Conservation (phyloP, 2,329 filamentous ascomycete species). For the Aureobasidium sp. region DNA sequence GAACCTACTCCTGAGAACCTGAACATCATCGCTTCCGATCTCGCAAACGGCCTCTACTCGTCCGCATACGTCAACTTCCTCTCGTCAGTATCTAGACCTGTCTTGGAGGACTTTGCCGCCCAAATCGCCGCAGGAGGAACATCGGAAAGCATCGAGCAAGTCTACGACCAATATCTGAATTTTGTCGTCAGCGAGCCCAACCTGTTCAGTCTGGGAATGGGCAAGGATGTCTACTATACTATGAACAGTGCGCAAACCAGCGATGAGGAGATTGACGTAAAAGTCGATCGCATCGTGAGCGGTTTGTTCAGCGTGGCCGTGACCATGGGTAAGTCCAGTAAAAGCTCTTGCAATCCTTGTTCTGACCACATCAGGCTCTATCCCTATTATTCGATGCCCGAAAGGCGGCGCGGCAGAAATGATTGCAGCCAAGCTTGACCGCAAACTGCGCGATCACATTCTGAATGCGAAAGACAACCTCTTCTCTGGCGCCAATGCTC, state of each 20-base stretch:
- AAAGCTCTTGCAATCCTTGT: neutral
- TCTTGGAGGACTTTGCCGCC: conserved; percentile 89
- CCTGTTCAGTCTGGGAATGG: conserved; percentile 87
- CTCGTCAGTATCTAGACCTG: conserved; percentile 78
- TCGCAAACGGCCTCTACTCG: conserved; percentile 80
- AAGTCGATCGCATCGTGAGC: conserved; percentile 86
- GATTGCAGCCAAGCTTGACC: conserved; percentile 87
- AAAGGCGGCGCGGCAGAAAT: conserved; percentile 89
- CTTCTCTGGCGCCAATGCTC: conserved; percentile 62
- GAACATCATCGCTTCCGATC: conserved; percentile 72
- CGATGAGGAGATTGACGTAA: conserved; percentile 78
- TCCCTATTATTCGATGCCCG: conserved; percentile 90
- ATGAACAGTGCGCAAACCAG: conserved; percentile 87
- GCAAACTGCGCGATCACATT: conserved; percentile 91
- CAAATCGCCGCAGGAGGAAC: conserved; percentile 79
- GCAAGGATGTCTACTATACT: conserved; percentile 91
- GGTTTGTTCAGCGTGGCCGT: conserved; percentile 96
- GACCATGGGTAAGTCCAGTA: conserved; percentile 73
- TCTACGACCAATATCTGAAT: conserved; percentile 95
- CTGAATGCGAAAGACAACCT: conserved; percentile 97
- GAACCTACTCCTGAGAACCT: conserved; percentile 79
- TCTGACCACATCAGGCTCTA: conserved; percentile 48
- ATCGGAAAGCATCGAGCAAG: conserved; percentile 80
- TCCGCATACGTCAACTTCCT: conserved; percentile 97
- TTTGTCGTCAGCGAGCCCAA: conserved; percentile 95